Evolutionary conservation across 2,329 filamentous ascomycete species (phyloP).

Genomic region (Claviceps spartinae): DNA sequence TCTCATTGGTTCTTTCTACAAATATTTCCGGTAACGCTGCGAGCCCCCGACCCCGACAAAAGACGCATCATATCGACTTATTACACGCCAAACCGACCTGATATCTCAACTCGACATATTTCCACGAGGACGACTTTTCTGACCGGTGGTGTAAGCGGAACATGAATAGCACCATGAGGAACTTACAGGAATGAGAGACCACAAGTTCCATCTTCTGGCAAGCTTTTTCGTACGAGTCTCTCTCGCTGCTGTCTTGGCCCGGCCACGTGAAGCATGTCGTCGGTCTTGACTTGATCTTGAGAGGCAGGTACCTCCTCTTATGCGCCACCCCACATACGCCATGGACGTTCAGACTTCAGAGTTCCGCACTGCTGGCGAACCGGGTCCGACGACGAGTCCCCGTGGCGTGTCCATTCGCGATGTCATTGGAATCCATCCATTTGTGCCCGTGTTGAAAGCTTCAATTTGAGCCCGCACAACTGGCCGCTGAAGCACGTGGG

Average conservation of each 20-base stretch:
- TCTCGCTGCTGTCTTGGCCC: not conserved
- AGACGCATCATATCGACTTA: not conserved
- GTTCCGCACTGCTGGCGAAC: slow-evolving; percentile 13
- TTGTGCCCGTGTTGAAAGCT: slow-evolving; percentile 8
- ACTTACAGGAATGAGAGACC: not conserved
- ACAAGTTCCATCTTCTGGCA: not conserved
- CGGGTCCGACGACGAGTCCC: slow-evolving; percentile 15
- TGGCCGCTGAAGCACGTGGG: slow-evolving; percentile 13
- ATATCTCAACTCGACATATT: not conserved
- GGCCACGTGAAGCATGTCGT: not conserved
- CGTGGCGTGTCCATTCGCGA: slow-evolving; percentile 15
- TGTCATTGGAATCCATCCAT: slow-evolving; percentile 4
- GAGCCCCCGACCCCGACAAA: not conserved
- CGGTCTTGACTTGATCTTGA: not conserved
- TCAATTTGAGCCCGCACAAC: not conserved
- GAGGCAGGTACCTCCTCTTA: not conserved
- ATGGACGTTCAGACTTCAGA: not conserved
- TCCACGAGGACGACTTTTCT: not conserved
- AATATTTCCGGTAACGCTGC: too few species aligned
- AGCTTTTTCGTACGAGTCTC: not conserved
- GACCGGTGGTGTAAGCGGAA: not conserved
- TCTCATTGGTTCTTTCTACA: slow-evolving; percentile 6
- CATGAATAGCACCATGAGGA: not conserved
- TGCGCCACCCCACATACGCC: not conserved
- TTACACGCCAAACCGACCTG: not conserved